A percentile compares a stretch with the other conserved stretches of the same genome.
Conservation (phyloP, 106 monocot species). For the Posidonia australis region DNA sequence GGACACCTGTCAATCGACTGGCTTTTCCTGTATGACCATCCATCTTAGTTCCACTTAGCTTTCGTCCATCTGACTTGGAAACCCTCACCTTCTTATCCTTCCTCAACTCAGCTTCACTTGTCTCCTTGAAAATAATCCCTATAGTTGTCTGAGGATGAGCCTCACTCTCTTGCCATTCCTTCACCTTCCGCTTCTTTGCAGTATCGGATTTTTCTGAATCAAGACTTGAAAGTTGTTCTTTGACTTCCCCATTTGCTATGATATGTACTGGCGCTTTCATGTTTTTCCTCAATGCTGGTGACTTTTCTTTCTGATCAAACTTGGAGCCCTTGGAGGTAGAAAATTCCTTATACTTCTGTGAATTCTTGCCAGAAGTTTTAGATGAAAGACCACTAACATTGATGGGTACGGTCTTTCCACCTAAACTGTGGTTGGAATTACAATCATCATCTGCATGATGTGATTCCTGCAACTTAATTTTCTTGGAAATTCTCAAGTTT, state of each 20-base stretch:
- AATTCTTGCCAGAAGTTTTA: slow-evolving; percentile 17
- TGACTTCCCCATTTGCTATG: slow-evolving; percentile 18
- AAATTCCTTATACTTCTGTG: slow-evolving; percentile 19
- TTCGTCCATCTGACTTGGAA: slow-evolving; percentile 29
- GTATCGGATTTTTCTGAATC: slow-evolving; percentile 20
- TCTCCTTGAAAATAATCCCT: slow-evolving; percentile 17
- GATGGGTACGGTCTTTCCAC: slow-evolving; percentile 13
- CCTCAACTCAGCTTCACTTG: slow-evolving; percentile 18
- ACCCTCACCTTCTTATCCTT: slow-evolving; percentile 40
- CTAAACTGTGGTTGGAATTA: slow-evolving; percentile 16
- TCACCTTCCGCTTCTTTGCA: slow-evolving; percentile 44
- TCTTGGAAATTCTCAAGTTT: slow-evolving; percentile 44
- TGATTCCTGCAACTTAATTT: slow-evolving; percentile 37
- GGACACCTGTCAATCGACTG: slow-evolving; percentile 1
- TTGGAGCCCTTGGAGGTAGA: slow-evolving; percentile 30
- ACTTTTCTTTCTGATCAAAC: slow-evolving; percentile 11
- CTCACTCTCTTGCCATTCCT: slow-evolving; percentile 32
- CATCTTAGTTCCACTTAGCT: slow-evolving; percentile 10
- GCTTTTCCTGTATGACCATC: slow-evolving; percentile 20
- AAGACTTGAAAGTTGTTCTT: slow-evolving; percentile 22
- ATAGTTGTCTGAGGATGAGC: slow-evolving; percentile 13
- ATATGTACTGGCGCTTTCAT: slow-evolving; percentile 9
- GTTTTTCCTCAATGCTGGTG: slow-evolving; percentile 17
- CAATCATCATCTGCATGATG: slow-evolving; percentile 23
- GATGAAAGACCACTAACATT: slow-evolving; percentile 13